Evolutionary conservation across 805 yeast species (phyloP).

Genomic region (Saccharomyces kudriavzevii): DNA sequence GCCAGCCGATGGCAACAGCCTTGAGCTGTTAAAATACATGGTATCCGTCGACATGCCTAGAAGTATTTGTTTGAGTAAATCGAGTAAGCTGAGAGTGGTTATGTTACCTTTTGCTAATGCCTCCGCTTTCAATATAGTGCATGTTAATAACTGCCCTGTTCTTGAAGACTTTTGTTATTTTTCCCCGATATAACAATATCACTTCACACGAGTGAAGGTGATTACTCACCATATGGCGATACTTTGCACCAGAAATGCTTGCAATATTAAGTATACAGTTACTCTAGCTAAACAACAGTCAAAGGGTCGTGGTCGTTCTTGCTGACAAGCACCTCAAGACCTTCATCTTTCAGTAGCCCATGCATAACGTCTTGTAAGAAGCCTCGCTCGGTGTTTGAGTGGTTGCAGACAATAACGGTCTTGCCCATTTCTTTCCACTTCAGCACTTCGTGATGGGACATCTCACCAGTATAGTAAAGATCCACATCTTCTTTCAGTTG

Average conservation of each 20-base stretch:
- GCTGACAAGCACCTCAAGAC: constrained; percentile 43
- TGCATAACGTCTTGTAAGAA: constrained; percentile 48
- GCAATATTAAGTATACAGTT: constrained; percentile 2
- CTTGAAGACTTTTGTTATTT: not conserved
- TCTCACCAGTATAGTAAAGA: constrained; percentile 80
- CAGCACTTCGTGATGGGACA: constrained; percentile 88
- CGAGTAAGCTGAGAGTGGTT: not conserved
- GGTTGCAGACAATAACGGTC: constrained; percentile 73
- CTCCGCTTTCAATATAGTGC: not conserved
- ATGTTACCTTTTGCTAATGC: not conserved
- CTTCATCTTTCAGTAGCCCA: constrained; percentile 34
- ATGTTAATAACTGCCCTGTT: not conserved
- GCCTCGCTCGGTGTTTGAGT: constrained; percentile 88
- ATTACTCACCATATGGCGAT: too few relatives aligned
- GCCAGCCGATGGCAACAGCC: constrained; percentile 21
- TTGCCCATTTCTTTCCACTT: constrained; percentile 62
- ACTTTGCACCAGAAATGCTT: not conserved
- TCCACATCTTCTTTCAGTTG: constrained; percentile 47
- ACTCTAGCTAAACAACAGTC: constrained; percentile 22
- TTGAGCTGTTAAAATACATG: constrained; percentile 27
- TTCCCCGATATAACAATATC: not conserved
- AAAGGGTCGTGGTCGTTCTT: constrained; percentile 59
- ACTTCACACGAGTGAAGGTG: not conserved
- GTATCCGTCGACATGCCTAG: constrained; percentile 28
- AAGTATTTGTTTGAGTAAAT: not conserved